phyloP scores from a whole-genome alignment of 2,329 filamentous ascomycete genomes.

The Daldinia sp. region DNA sequence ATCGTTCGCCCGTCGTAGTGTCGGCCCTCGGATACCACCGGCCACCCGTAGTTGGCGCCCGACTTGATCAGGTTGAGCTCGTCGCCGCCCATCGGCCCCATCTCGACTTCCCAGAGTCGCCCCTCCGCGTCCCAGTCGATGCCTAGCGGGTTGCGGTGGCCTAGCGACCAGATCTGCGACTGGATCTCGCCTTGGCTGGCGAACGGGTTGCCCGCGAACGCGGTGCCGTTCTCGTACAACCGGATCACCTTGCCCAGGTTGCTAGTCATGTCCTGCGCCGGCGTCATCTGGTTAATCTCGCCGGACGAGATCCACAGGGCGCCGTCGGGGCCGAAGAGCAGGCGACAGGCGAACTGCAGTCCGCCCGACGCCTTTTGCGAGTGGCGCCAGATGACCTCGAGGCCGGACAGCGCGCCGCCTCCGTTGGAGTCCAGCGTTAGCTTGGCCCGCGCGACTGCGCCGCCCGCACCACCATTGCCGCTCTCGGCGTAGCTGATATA shows the following conservation, averaged over 20 bases:
- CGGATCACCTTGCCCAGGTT: conserved; percentile 49
- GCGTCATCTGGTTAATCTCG: conserved; percentile 47
- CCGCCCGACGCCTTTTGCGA: conserved; percentile 43
- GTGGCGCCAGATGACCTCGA: conserved; percentile 48
- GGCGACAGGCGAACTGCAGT: conserved; percentile 46
- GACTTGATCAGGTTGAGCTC: conserved; percentile 49
- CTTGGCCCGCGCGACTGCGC: conserved; percentile 46
- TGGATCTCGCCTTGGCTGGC: conserved; percentile 43
- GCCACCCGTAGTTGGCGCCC: conserved; percentile 49
- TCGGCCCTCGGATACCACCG: conserved; percentile 45
- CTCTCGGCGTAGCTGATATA: conserved; percentile 48
- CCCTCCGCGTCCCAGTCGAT: conserved; percentile 48
- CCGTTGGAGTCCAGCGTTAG: conserved; percentile 44
- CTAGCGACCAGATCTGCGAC: conserved; percentile 47
- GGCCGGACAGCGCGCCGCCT: conserved; percentile 43
- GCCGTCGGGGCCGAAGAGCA: conserved; percentile 45
- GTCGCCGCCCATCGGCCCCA: conserved; percentile 49
- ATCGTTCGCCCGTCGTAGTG: conserved; percentile 47
- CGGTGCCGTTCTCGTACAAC: conserved; percentile 47
- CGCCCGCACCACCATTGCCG: conserved; percentile 40
- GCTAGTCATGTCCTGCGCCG: conserved; percentile 44
- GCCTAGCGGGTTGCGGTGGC: conserved; percentile 48
- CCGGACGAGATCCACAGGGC: conserved; percentile 48
- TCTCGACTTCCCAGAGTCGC: conserved; percentile 49
- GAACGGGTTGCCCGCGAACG: conserved; percentile 47